Conservation (phyloP, 2,329 filamentous ascomycete species). For the Mycosphaerella sp. region DNA sequence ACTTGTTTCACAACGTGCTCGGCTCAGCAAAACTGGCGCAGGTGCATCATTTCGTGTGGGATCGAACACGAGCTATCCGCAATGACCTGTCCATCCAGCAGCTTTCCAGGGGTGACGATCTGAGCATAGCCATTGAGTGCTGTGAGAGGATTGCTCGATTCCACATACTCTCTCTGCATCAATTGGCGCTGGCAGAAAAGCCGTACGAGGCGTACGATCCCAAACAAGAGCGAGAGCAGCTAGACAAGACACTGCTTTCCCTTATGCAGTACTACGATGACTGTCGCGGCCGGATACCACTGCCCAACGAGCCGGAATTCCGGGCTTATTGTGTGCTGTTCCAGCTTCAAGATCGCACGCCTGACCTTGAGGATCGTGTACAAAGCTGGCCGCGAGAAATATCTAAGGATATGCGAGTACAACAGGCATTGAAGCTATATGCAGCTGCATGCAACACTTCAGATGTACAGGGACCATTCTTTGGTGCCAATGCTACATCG, state of each 20-base stretch:
- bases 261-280: slow-evolving; percentile 57
- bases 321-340: slow-evolving; percentile 56
- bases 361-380: slow-evolving; percentile 53
- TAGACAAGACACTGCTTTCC: slow-evolving; percentile 57
- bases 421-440: slow-evolving; percentile 53
- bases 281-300: slow-evolving; percentile 44
- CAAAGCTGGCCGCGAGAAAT: slow-evolving; percentile 51
- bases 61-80: slow-evolving; percentile 57
- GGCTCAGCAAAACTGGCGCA: slow-evolving; percentile 45
- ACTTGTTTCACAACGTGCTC: slow-evolving; percentile 45
- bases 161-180: slow-evolving; percentile 56
- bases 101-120: slow-evolving; percentile 50
- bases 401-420: slow-evolving; percentile 48
- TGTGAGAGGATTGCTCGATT: slow-evolving; percentile 59
- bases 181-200: slow-evolving; percentile 48
- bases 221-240: slow-evolving; percentile 58
- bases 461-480: slow-evolving; percentile 48
- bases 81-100: slow-evolving; percentile 62
- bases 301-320: slow-evolving; percentile 58
- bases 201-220: slow-evolving; percentile 48
- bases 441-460: slow-evolving; percentile 50
- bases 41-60: slow-evolving; percentile 61
- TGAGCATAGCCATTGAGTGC: slow-evolving; percentile 53
- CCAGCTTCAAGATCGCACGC: slow-evolving; percentile 45
- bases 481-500: slow-evolving; percentile 37